phyloP scores from a whole-genome alignment of 345 rosid species.

The Populus ilicifolia region DNA sequence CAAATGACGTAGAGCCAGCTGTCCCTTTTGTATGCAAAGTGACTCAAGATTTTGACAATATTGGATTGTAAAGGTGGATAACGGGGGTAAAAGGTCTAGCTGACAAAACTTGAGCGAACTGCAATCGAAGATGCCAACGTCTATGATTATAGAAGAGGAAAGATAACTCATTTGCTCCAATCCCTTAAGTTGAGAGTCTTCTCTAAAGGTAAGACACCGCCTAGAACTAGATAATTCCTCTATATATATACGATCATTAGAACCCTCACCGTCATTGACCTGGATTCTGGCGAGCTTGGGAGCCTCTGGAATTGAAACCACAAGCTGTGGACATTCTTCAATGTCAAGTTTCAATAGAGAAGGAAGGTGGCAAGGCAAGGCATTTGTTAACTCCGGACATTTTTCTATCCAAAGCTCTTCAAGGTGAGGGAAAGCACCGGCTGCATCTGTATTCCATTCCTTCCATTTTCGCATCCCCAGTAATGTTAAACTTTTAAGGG shows the following conservation, averaged over 20 bases:
- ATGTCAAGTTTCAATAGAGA: too few species aligned
- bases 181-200: background rate
- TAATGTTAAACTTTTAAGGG: background rate
- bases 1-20: too few species aligned
- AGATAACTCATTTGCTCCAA: too few species aligned
- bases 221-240: background rate
- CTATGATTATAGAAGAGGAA: too few species aligned
- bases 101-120: slow-evolving; percentile 4
- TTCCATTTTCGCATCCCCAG: background rate
- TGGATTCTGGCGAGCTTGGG: background rate
- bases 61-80: background rate
- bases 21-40: background rate
- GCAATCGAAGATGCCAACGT: background rate
- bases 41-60: background rate
- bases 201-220: too few species aligned
- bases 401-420: background rate
- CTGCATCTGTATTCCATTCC: background rate
- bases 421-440: slow-evolving; percentile 7
- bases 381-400: too few species aligned
- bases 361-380: too few species aligned
- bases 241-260: background rate
- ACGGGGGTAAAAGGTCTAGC: background rate
- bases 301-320: background rate
- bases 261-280: too few species aligned
- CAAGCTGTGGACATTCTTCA: background rate